These are phyloP conservation scores for Aspergillus leporis DNA, from an alignment of 495 filamentous ascomycete genomes.

Conservation along the genomic window DNA sequence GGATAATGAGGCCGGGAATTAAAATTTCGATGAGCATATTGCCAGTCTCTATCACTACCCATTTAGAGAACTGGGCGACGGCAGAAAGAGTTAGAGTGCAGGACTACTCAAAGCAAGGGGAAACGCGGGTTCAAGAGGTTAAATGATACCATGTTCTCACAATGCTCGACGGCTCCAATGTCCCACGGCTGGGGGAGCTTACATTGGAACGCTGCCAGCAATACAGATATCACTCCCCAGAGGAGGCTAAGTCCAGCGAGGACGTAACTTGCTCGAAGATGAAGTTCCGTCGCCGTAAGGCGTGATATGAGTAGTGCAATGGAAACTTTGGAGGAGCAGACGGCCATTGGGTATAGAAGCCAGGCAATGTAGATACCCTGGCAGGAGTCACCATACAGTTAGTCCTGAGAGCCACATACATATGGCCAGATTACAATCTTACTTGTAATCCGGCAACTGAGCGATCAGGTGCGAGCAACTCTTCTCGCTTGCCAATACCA, in stretches of 20 bases:
- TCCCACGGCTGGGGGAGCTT: background rate
- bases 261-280: background rate
- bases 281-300: background rate
- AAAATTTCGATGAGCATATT: conserved; percentile 1
- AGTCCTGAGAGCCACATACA: background rate
- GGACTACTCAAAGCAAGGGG: no score
- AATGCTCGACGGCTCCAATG: background rate
- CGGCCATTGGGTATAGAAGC: background rate
- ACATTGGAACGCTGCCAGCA: background rate
- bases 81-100: background rate
- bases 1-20: background rate
- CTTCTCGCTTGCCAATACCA: conserved; percentile 1
- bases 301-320: background rate
- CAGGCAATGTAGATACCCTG: conserved; percentile 1
- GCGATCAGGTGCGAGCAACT: background rate
- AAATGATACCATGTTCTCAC: background rate
- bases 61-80: background rate
- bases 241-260: background rate
- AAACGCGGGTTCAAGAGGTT: no score
- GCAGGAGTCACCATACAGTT: background rate
- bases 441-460: background rate
- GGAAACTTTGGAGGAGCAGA: background rate
- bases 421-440: background rate
- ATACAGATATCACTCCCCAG: background rate
- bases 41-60: background rate